Conservation (phyloP, 768 basidiomycete genomes). For the Tulasnella sp. region DNA sequence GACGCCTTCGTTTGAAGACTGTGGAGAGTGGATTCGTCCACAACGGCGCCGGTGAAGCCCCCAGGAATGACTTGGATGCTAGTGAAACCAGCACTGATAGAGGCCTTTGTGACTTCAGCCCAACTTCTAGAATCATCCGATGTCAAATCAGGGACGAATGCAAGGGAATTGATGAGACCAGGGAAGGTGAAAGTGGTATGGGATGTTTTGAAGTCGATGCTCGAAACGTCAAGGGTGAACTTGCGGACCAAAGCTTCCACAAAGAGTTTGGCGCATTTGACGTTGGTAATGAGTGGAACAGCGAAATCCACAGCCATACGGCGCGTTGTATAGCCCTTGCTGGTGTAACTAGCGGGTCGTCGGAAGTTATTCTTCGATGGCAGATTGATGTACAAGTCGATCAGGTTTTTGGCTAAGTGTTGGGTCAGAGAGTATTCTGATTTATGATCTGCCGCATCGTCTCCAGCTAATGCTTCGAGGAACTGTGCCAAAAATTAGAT, state of each 20-base stretch:
- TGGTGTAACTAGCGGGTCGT: constrained; percentile 91
- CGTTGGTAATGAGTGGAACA: constrained; percentile 91
- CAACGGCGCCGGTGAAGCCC: constrained; percentile 47
- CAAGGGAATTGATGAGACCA: constrained; percentile 76
- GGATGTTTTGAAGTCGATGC: constrained; percentile 86
- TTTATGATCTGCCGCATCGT: constrained; percentile 58
- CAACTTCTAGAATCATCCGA: constrained; percentile 45
- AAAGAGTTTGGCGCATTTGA: constrained; percentile 95
- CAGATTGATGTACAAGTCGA: constrained; percentile 99
- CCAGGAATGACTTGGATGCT: constrained; percentile 66
- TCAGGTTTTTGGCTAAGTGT: constrained; percentile 91
- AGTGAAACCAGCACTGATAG: constrained; percentile 82
- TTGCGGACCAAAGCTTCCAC: constrained; percentile 85
- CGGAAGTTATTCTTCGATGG: constrained; percentile 97
- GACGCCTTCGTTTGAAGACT: constrained; percentile 50
- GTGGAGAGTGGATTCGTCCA: constrained; percentile 55
- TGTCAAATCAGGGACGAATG: constrained; percentile 68
- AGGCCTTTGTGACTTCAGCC: constrained; percentile 57
- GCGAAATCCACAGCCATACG: constrained; percentile 99
- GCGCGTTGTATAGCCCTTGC: constrained; percentile 91
- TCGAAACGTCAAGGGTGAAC: constrained; percentile 81
- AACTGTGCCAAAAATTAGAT: constrained; percentile 37
- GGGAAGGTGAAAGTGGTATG: constrained; percentile 84
- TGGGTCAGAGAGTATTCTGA: constrained; percentile 95
- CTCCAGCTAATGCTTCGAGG: constrained; percentile 65